Evolutionary conservation across 129 eudicot genomes (phyloP).

Genomic region (Saposhnikovia divaricata): DNA sequence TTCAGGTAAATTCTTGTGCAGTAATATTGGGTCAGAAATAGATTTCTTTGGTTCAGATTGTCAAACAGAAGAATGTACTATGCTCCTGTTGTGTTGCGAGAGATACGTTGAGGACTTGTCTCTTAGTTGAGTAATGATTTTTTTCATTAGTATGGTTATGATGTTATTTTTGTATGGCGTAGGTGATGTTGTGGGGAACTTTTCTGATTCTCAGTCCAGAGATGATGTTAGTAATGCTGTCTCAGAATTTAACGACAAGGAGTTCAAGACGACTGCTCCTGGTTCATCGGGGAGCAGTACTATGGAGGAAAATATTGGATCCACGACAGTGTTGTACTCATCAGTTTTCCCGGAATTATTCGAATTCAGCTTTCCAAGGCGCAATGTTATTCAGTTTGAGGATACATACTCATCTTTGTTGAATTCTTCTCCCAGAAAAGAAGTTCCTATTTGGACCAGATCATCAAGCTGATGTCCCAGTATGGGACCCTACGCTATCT

Average conservation of each 20-base stretch:
- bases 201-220: slow-evolving; percentile 4
- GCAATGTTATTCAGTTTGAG: slow-evolving; percentile 26
- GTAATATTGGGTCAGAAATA: too few relatives aligned
- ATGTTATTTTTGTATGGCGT: background rate
- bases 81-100: background rate
- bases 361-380: slow-evolving; percentile 36
- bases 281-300: slow-evolving; percentile 35
- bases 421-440: slow-evolving; percentile 40
- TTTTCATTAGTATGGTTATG: background rate
- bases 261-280: slow-evolving; percentile 34
- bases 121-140: background rate
- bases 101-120: background rate
- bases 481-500: slow-evolving; percentile 17
- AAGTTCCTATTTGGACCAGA: slow-evolving; percentile 50
- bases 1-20: slow-evolving; percentile 19
- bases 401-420: slow-evolving; percentile 40
- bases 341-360: slow-evolving; percentile 29
- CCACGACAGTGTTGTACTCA: slow-evolving; percentile 22
- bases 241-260: slow-evolving; percentile 20
- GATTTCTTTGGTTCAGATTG: too few relatives aligned
- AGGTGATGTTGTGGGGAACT: background rate
- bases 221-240: slow-evolving; percentile 2
- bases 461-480: slow-evolving; percentile 52
- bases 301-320: slow-evolving; percentile 33
- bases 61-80: background rate